A percentile compares a stretch with the other conserved stretches of the same genome.
These are phyloP conservation scores for Penicillium argentinense DNA, from an alignment of 495 filamentous ascomycete species.

Conservation along the genomic window DNA sequence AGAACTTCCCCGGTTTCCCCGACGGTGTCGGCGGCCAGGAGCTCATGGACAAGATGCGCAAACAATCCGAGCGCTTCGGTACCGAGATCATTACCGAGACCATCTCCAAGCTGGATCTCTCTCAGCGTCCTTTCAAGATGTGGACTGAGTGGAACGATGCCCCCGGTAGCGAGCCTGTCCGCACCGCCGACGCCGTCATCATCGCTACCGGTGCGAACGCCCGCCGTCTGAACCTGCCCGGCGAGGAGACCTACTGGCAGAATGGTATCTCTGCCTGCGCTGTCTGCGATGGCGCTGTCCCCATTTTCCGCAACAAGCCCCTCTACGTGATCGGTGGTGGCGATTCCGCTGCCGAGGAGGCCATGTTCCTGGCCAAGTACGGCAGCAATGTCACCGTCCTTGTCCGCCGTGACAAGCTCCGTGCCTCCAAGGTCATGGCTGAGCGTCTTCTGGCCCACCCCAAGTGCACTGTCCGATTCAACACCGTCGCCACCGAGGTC, in stretches of 20 bases:
- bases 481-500: slow-evolving; percentile 76
- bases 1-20: slow-evolving; percentile 96
- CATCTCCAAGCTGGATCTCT: slow-evolving; percentile 83
- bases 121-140: slow-evolving; percentile 84
- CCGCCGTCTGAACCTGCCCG: slow-evolving; percentile 74
- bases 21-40: slow-evolving; percentile 79
- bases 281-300: slow-evolving; percentile 95
- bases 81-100: slow-evolving; percentile 92
- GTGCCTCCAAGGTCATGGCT: slow-evolving; percentile 90
- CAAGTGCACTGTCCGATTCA: slow-evolving; percentile 86
- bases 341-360: slow-evolving; percentile 96
- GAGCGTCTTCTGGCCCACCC: slow-evolving; percentile 76
- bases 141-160: slow-evolving; percentile 82
- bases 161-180: slow-evolving; percentile 57
- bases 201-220: slow-evolving; percentile 95
- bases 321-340: slow-evolving; percentile 95
- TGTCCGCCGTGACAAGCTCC: slow-evolving; percentile 79
- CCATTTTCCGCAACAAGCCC: slow-evolving; percentile 95
- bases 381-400: slow-evolving; percentile 91
- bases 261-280: slow-evolving; percentile 95
- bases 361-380: slow-evolving; percentile 97
- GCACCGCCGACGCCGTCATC: slow-evolving; percentile 88
- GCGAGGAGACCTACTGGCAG: slow-evolving; percentile 95
- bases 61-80: slow-evolving; percentile 86
- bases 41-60: slow-evolving; percentile 94